Evolutionary conservation across 176 grass and related monocot species (phyloP), one percentile per base, ranked within the genome.

Genomic region (Eleusine indica): DNA sequence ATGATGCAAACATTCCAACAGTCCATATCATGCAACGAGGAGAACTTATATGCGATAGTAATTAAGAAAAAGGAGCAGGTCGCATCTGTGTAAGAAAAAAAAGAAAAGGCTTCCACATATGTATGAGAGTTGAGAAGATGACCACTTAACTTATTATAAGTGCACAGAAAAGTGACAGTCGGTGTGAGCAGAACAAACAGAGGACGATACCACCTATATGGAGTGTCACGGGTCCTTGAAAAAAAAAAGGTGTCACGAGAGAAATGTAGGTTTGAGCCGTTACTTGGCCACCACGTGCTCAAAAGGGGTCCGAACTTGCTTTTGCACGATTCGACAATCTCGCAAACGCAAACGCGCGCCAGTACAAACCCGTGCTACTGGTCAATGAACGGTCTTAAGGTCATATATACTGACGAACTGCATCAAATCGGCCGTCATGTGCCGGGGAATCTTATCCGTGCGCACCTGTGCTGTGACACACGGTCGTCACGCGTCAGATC

Each of bases 1-100:
- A 18, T 79, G 84, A 90, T 73, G 84, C 74, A 83, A 90, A 83
- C 88, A 90, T 90, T 86, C 83, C 51, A 90, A 68, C 83, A 61
- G 79, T 86, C 83, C 74, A 30, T 79, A 43, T 70, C 79, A 70
- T 70, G 16, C 14, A 83, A 41, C 48, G 52, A 74, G 61, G 52
- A 69, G 61, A 64, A 30, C 25, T 64, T 63, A 3, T 52, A 56
- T 66, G 66, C 5, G 72, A 9, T 17, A 73, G 32, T 35, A 73
- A 60, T 16, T 29, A 57, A 48, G 16, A 61, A 75, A 66, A 35
- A 77, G 57, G 15, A 57, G 61, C 54, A 68, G 2, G 57, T 60
- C 17, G 17, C 46, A 22, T 80, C 48, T 32, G 37, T 60, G 9
- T 44, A 54, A 68, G 10, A 58, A 35, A 1, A 35, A 42, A 35